These are phyloP conservation scores for Podospora conica DNA, from an alignment of 495 filamentous ascomycete genomes.

Conservation along the genomic window DNA sequence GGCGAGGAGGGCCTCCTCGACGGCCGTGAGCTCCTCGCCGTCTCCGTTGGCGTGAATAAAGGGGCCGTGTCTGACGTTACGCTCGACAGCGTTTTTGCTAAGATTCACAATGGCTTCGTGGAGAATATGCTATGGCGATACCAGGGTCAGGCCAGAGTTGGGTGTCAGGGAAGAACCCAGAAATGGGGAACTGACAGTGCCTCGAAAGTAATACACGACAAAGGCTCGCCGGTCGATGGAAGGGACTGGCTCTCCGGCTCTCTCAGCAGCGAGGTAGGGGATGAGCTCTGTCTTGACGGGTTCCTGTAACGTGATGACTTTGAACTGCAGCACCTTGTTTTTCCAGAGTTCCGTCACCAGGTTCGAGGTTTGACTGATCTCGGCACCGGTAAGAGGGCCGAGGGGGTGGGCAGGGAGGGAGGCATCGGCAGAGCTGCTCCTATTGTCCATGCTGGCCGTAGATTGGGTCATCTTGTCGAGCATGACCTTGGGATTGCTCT, in stretches of 20 bases:
- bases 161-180: not conserved
- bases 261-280: conserved; percentile 31
- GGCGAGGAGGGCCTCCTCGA: conserved; percentile 51
- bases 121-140: not conserved
- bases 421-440: too few species aligned
- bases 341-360: not conserved
- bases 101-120: not conserved
- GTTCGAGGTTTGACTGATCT: not conserved
- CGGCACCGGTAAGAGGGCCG: not conserved
- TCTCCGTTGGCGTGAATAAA: conserved; percentile 47
- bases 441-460: not conserved
- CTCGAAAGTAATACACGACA: conserved; percentile 53
- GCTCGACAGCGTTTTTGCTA: not conserved
- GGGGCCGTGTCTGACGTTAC: not conserved
- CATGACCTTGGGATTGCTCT: too few species aligned
- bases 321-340: conserved; percentile 50
- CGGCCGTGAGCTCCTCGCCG: conserved; percentile 47
- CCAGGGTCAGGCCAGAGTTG: not conserved
- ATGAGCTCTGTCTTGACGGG: conserved; percentile 52
- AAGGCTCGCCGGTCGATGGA: conserved; percentile 37
- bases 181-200: conserved; percentile 45
- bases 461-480: conserved; percentile 48
- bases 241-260: not conserved
- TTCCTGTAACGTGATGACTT: conserved; percentile 55
- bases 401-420: not conserved